Conservation (phyloP, 768 basidiomycete genomes). For the Mrakia gelida region DNA sequence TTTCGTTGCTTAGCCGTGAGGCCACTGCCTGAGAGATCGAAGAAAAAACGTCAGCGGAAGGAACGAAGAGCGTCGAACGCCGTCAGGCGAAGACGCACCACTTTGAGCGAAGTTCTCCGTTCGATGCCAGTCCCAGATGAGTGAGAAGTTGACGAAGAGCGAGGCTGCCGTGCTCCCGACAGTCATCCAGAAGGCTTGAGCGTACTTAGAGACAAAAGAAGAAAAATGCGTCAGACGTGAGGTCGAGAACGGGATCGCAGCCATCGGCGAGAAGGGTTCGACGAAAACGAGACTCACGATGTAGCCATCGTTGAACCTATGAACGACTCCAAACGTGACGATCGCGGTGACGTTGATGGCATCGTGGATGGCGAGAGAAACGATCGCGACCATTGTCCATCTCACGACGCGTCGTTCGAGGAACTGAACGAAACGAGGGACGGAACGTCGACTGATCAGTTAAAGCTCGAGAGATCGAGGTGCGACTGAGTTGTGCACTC, state of each 20-base stretch:
- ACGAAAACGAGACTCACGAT: not conserved
- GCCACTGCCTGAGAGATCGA: conserved; percentile 44
- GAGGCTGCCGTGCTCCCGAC: conserved; percentile 69
- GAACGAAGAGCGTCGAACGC: not conserved
- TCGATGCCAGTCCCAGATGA: conserved; percentile 58
- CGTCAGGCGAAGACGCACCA: conserved; percentile 52
- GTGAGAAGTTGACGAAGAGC: conserved; percentile 60
- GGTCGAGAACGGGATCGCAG: conserved; percentile 34
- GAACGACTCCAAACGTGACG: conserved; percentile 57
- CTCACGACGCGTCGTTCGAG: conserved; percentile 61
- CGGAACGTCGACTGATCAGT: not conserved
- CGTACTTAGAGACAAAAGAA: conserved; percentile 59
- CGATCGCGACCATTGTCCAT: conserved; percentile 62
- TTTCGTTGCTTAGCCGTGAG: conserved; percentile 71
- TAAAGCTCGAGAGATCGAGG: not conserved
- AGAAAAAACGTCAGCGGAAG: not conserved
- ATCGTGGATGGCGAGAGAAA: conserved; percentile 67
- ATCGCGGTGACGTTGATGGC: conserved; percentile 58
- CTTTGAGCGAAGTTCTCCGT: conserved; percentile 57
- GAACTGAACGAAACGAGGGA: conserved; percentile 52
- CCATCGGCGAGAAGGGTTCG: conserved; percentile 32
- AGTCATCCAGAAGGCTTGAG: conserved; percentile 60
- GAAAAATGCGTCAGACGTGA: conserved; percentile 45
- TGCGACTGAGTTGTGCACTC: too few species aligned
- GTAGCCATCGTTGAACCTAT: not conserved